These are phyloP conservation scores for Blastomyces gilchristii DNA, from an alignment of 2,329 filamentous ascomycete species.

Conservation along the genomic window DNA sequence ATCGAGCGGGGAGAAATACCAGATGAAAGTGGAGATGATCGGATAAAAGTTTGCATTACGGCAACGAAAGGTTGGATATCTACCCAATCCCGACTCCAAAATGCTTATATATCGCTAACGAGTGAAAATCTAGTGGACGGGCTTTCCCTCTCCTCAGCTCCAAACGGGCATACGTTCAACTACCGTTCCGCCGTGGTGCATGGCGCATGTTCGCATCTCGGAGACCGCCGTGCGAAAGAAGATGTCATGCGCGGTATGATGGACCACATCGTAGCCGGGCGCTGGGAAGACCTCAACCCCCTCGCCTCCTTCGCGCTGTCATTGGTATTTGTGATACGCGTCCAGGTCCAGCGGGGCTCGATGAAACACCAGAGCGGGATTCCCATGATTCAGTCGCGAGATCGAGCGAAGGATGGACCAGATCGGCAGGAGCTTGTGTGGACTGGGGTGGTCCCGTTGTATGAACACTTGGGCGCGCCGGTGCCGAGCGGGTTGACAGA, in stretches of 20 bases:
- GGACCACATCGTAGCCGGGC: constrained; percentile 55
- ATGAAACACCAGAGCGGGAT: constrained; percentile 58
- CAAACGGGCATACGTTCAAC: constrained; percentile 73
- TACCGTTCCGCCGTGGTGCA: constrained; percentile 72
- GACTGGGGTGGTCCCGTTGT: constrained; percentile 55
- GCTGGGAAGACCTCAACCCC: constrained; percentile 60
- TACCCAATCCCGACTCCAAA: background rate
- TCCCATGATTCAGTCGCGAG: constrained; percentile 46
- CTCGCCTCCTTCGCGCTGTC: constrained; percentile 63
- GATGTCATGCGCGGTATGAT: constrained; percentile 72
- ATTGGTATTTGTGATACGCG: constrained; percentile 59
- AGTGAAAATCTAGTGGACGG: constrained; percentile 45
- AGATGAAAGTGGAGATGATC: background rate
- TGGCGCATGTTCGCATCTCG: constrained; percentile 58
- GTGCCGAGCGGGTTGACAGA: constrained; percentile 50
- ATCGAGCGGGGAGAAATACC: background rate
- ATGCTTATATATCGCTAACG: background rate
- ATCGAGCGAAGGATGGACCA: constrained; percentile 40
- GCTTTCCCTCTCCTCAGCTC: constrained; percentile 65
- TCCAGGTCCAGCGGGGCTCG: constrained; percentile 58
- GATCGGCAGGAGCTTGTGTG: constrained; percentile 43
- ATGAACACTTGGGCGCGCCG: constrained; percentile 53
- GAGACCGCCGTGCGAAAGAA: constrained; percentile 56
- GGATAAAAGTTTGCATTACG: constrained; percentile 47
- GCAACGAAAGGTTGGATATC: constrained; percentile 49